These are phyloP conservation scores for Lecanoromycetidae sp. DNA, from an alignment of 2,329 filamentous ascomycete genomes.

Conservation along the genomic window DNA sequence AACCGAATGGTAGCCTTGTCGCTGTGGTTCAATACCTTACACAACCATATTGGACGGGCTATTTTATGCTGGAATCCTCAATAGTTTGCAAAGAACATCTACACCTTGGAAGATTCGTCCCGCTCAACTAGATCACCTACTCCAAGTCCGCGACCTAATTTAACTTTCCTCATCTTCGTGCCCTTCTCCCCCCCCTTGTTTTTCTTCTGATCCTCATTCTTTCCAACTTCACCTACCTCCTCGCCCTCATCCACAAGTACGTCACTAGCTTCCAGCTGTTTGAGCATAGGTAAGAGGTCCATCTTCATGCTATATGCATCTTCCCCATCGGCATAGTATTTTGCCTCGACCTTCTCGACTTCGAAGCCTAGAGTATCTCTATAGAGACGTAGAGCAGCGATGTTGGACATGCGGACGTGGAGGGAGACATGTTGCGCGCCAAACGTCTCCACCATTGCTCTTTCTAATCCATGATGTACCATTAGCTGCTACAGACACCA, in stretches of 20 bases:
- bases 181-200: conserved; percentile 27
- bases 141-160: conserved; percentile 67
- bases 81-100: too few relatives aligned
- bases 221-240: conserved; percentile 35
- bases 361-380: conserved; percentile 82
- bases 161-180: conserved; percentile 41
- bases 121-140: conserved; percentile 50
- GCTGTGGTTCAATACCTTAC: too few relatives aligned
- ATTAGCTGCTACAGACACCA: background rate
- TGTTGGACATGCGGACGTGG: conserved; percentile 90
- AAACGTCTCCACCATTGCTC: conserved; percentile 94
- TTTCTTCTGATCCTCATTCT: conserved; percentile 25
- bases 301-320: conserved; percentile 92
- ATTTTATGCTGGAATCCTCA: too few relatives aligned
- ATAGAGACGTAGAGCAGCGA: conserved; percentile 82
- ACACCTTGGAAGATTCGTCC: conserved; percentile 12
- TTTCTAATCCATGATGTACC: conserved; percentile 42
- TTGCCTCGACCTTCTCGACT: conserved; percentile 71
- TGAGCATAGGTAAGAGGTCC: conserved; percentile 52
- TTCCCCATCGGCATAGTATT: conserved; percentile 96
- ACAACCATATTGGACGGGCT: too few relatives aligned
- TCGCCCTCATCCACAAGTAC: conserved; percentile 34
- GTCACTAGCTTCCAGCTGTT: conserved; percentile 38
- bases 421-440: conserved; percentile 85
- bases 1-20: too few relatives aligned